Percentiles rank a stretch among this genome's conserved stretches.
Conservation (phyloP, 768 basidiomycete genomes). For the Tylopilus sp. region DNA sequence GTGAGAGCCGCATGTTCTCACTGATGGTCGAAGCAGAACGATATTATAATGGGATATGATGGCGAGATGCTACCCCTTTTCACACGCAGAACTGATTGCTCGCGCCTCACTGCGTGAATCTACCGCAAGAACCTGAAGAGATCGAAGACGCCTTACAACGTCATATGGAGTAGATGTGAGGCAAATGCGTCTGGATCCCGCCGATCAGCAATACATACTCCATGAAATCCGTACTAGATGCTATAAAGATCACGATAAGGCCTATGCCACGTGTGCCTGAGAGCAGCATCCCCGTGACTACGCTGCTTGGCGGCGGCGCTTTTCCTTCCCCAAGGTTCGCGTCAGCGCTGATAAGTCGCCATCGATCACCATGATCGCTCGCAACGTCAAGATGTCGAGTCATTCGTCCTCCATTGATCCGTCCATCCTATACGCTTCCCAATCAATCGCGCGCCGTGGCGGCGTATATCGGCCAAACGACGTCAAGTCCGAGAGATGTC, state of each 20-base stretch:
- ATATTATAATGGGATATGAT: too few relatives aligned
- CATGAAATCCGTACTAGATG: slow-evolving; percentile 4
- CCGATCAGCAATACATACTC: slow-evolving; percentile 12
- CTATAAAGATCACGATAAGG: background rate
- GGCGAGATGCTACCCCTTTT: too few relatives aligned
- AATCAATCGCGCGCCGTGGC: slow-evolving; percentile 31
- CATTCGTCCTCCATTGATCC: slow-evolving; percentile 2
- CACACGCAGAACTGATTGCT: background rate
- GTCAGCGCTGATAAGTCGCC: background rate
- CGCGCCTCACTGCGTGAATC: background rate
- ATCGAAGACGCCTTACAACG: background rate
- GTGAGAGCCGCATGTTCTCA: too few relatives aligned
- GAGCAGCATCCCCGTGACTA: background rate
- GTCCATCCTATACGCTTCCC: slow-evolving; percentile 30
- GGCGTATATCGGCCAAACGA: slow-evolving; percentile 19
- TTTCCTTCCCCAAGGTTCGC: too few relatives aligned
- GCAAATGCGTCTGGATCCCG: slow-evolving; percentile 7
- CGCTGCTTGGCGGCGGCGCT: background rate
- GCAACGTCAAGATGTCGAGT: background rate
- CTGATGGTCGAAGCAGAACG: too few relatives aligned
- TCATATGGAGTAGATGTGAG: background rate
- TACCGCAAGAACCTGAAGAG: too few relatives aligned
- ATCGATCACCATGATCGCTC: too few relatives aligned
- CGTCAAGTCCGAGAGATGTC: slow-evolving; percentile 59
- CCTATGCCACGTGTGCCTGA: background rate